Evolutionary conservation across 495 filamentous ascomycete genomes (phyloP).

Genomic region (Penicillium canariense): DNA sequence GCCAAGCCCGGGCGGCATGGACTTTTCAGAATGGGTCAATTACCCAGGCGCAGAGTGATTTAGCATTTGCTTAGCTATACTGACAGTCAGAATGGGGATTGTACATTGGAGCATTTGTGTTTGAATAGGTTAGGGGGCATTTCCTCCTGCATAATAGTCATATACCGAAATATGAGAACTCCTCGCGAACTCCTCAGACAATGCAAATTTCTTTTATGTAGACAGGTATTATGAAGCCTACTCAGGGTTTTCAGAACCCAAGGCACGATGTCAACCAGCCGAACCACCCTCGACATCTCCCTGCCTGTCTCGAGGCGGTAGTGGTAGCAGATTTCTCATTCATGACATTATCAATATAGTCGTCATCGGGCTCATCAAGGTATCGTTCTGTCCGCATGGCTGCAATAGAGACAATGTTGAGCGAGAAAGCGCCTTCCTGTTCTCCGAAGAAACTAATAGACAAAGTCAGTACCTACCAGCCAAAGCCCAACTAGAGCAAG

Average conservation of each 20-base stretch:
- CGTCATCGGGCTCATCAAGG: slow-evolving; percentile 16
- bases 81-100: slow-evolving; percentile 2
- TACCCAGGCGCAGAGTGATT: slow-evolving; percentile 31
- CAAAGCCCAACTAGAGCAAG: background rate
- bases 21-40: slow-evolving; percentile 49
- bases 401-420: slow-evolving; percentile 54
- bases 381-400: slow-evolving; percentile 31
- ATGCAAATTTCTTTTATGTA: background rate
- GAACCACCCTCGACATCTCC: slow-evolving; percentile 11
- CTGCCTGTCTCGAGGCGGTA: background rate
- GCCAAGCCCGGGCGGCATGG: slow-evolving; percentile 35
- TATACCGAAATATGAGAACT: background rate
- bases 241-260: background rate
- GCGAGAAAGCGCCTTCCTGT: slow-evolving; percentile 65
- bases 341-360: slow-evolving; percentile 2
- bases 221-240: no score
- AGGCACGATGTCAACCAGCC: slow-evolving; percentile 17
- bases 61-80: slow-evolving; percentile 1
- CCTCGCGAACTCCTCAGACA: background rate
- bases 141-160: background rate
- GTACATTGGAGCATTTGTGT: background rate
- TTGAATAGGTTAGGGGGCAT: background rate
- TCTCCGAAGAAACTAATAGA: slow-evolving; percentile 66
- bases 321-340: slow-evolving; percentile 10
- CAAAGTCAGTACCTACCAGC: slow-evolving; percentile 4